Conservation (phyloP, 2,329 filamentous ascomycete species). For the Phoma sp. region DNA sequence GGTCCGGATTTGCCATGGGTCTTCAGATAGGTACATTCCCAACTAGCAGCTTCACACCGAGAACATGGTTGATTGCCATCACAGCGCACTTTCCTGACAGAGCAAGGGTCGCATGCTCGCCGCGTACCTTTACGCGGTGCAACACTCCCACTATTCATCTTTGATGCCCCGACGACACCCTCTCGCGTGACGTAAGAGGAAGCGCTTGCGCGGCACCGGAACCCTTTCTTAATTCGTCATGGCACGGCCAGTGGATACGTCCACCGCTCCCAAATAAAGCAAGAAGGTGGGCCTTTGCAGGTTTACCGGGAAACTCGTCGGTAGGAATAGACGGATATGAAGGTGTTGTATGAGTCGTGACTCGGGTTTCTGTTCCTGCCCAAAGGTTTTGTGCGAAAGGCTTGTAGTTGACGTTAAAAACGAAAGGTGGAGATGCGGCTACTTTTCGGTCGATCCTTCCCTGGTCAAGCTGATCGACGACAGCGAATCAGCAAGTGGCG, state of each 20-base stretch:
- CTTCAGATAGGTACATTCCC: slow-evolving; percentile 47
- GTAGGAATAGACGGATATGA: slow-evolving; percentile 9
- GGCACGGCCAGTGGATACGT: slow-evolving; percentile 16
- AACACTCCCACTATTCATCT: slow-evolving; percentile 31
- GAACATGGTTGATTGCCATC: slow-evolving; percentile 44
- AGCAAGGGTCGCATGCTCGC: slow-evolving; percentile 45
- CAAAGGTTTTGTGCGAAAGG: slow-evolving; percentile 24
- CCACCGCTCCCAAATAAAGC: slow-evolving; percentile 3
- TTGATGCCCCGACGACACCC: slow-evolving; percentile 19
- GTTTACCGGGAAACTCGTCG: slow-evolving; percentile 15
- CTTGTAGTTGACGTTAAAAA: slow-evolving; percentile 35
- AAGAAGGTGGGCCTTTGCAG: slow-evolving; percentile 15
- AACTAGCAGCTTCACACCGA: slow-evolving; percentile 41
- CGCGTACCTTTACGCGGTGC: slow-evolving; percentile 44
- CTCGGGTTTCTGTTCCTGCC: slow-evolving; percentile 11
- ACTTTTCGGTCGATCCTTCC: slow-evolving; percentile 25
- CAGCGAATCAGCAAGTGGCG: slow-evolving; percentile 6
- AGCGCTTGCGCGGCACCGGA: slow-evolving; percentile 25
- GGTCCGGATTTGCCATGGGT: slow-evolving; percentile 46
- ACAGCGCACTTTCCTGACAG: slow-evolving; percentile 44
- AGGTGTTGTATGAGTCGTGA: slow-evolving; percentile 11
- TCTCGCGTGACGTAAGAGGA: slow-evolving; percentile 20
- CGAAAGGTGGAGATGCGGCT: slow-evolving; percentile 39
- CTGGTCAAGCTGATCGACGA: slow-evolving; percentile 5
- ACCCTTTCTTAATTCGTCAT: slow-evolving; percentile 30